Base-by-base conservation (phyloP, 2,329 filamentous ascomycete genomes). In the Apiospora pterosperma region DNA sequence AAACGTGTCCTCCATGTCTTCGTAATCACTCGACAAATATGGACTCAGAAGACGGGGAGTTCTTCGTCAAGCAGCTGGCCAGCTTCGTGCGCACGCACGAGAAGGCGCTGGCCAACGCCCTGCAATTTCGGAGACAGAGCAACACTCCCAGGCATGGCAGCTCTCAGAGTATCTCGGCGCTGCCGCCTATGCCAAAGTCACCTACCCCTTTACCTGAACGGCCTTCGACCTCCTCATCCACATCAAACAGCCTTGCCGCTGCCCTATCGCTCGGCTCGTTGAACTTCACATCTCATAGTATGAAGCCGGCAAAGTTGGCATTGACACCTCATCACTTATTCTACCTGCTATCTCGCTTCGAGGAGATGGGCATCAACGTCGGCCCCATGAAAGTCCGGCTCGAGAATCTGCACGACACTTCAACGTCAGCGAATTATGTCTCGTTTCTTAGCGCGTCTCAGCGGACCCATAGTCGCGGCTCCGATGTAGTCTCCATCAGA, bases 71-170 rank as follows among this genome's bases (percentile, higher is more conserved):
- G 95, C 96, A 97, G 85, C 86, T 99, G 77, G 94, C 95, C 76
- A 90, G 90, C 80, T 98, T 97, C 80, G 93, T 99, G 80, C 93
- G 94, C 68, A 97, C 93, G 64, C 93, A 99, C 82, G 96, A 99
- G 80, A 97, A 97, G 81, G 95, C 94, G 41, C 87, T 99, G 68
- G 96, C 96, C 76, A 98, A 98, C 82, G 95, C 95, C 72, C 84
- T 97, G 68, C 95, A 97, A 78, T 85, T 96, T 72, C 90, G 90
- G 77, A 88, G 92, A 72, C 90, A 92, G 73, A 85, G 14, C 58
- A 67, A 87, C 67, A 81, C 84, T 44, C 82, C 87, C 67, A 90
- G 90, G 72, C 88, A 94, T 88, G 87, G 85, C 70, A 80, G 87
- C 64, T 89, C 90, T 14, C 87, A 89, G 72, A 90, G 86, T 74